Conservation (phyloP, 345 rosid genomes). For the Streptanthus diversifolius region DNA sequence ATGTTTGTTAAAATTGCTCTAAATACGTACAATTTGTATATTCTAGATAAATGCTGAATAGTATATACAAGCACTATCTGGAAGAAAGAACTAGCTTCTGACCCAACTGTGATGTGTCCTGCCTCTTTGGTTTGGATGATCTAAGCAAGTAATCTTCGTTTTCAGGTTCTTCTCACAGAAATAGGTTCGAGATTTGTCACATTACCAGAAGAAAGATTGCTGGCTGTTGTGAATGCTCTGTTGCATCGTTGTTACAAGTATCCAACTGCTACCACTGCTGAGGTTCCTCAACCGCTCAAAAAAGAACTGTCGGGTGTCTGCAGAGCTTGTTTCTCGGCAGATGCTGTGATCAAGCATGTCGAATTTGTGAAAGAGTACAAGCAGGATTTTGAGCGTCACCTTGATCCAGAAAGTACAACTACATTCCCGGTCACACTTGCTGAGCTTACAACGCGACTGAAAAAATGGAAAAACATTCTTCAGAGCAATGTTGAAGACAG, state of each 20-base stretch:
- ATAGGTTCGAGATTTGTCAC: conserved; percentile 97
- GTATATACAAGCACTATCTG: not conserved
- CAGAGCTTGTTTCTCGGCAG: conserved; percentile 97
- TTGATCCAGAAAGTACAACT: conserved; percentile 88
- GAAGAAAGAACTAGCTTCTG: not conserved
- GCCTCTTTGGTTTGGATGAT: conserved; percentile 11
- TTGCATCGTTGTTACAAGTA: conserved; percentile 98
- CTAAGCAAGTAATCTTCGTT: conserved; percentile 20
- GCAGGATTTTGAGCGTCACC: conserved; percentile 95
- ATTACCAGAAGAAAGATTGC: conserved; percentile 94
- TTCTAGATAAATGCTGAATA: not conserved
- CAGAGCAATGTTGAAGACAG: conserved; percentile 98
- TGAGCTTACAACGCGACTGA: conserved; percentile 80
- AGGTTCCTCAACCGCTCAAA: conserved; percentile 97
- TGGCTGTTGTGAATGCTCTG: conserved; percentile 94
- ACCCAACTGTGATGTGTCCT: not conserved
- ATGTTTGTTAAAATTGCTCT: not conserved
- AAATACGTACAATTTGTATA: not conserved
- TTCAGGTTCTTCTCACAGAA: conserved; percentile 87
- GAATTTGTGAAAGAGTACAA: conserved; percentile 98
- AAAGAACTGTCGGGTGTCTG: conserved; percentile 99
- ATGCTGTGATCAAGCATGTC: conserved; percentile 94
- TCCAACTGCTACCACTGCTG: conserved; percentile 95
- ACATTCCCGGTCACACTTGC: conserved; percentile 94
- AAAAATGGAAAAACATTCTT: conserved; percentile 96